Evolutionary conservation across 495 filamentous ascomycete genomes (phyloP).

Genomic region (Hypomontagnella submonticulosa): DNA sequence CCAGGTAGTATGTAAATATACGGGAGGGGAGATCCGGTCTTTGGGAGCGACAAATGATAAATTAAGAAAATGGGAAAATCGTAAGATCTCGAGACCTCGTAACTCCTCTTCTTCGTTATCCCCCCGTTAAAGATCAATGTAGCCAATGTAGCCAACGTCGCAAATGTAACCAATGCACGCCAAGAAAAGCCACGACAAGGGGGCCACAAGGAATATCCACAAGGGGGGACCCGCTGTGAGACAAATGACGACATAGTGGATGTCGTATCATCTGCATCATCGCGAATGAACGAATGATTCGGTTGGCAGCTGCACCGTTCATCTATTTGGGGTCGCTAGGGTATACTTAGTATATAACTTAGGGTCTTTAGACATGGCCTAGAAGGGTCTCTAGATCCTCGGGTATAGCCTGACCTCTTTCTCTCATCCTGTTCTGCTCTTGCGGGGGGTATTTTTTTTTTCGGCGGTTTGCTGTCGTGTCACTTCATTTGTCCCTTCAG

Average conservation of each 20-base stretch:
- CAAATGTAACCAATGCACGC: slow-evolving; percentile 19
- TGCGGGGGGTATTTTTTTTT: no score
- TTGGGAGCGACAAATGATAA: slow-evolving; percentile 3
- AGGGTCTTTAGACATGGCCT: slow-evolving; percentile 28
- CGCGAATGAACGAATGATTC: slow-evolving; percentile 41
- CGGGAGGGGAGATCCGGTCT: slow-evolving; percentile 3
- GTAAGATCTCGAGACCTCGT: slow-evolving; percentile 22
- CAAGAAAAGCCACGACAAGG: slow-evolving; percentile 28
- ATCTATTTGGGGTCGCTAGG: slow-evolving; percentile 37
- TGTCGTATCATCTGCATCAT: slow-evolving; percentile 31
- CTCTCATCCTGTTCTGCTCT: no score
- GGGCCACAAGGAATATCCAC: slow-evolving; percentile 10
- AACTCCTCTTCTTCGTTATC: neutral
- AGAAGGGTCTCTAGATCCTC: slow-evolving; percentile 37
- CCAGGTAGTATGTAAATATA: neutral
- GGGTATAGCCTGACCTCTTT: slow-evolving; percentile 24
- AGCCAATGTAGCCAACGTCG: slow-evolving; percentile 5
- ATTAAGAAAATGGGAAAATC: slow-evolving; percentile 11
- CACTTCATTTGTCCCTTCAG: slow-evolving; percentile 36
- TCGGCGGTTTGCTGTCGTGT: slow-evolving; percentile 31
- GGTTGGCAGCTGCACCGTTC: slow-evolving; percentile 39
- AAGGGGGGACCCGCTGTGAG: slow-evolving; percentile 31
- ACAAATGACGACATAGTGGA: slow-evolving; percentile 45
- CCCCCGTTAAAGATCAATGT: neutral
- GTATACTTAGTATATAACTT: no score